Base-by-base conservation (phyloP, 1,139 yeast species). In the Waltiozyma sp. region DNA sequence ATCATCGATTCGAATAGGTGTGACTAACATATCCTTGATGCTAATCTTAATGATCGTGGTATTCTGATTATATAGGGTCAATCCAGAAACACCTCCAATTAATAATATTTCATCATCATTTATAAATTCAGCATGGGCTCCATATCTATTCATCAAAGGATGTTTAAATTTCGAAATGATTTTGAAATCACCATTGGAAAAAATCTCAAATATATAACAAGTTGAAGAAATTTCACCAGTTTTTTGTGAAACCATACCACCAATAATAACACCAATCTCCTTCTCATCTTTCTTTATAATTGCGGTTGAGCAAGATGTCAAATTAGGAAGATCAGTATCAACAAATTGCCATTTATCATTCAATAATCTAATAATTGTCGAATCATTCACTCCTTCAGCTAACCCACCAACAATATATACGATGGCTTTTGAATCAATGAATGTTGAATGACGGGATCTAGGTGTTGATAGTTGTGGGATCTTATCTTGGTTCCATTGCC, bases 51-150 rank as follows among this genome's bases (percentile, higher is more conserved):
- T 49, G 18, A 76, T 55, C 7, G 70, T 62, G 28, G 65, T 66
- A 11, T 52, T 38, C 35, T 65, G 63, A 42, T 63, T 66, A 38
- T 70, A 64, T 10, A 72, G 56, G 41, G 61, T 57, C 9, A 53
- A 46, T 4, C 72, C 65, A 23, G 75, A 66, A 1, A 78, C 79
- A 15, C 91, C 91, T 3, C 93, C 91, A 18, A 72, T 68, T 1
- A 82, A 40, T 1, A 78, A 38, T 3, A 78, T 44, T 28, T 64
- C 58, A 11, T 58, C 45, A 1, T 54, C 53, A 13, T 54, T 52
- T 6, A 60, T 35, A 35, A 63, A 52, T 2, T 54, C 48, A 11
- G 59, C 56, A 47, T 66, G 63, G 43, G 75, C 62, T 18, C 85
- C 80, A 43, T 75, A 72, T 46, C 87, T 63, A 34, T 61, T 63